Percentiles rank a stretch among this genome's conserved stretches.
Evolutionary conservation across 2,329 filamentous ascomycete genomes (phyloP).

Genomic region (Dryadomyces quercivorus): DNA sequence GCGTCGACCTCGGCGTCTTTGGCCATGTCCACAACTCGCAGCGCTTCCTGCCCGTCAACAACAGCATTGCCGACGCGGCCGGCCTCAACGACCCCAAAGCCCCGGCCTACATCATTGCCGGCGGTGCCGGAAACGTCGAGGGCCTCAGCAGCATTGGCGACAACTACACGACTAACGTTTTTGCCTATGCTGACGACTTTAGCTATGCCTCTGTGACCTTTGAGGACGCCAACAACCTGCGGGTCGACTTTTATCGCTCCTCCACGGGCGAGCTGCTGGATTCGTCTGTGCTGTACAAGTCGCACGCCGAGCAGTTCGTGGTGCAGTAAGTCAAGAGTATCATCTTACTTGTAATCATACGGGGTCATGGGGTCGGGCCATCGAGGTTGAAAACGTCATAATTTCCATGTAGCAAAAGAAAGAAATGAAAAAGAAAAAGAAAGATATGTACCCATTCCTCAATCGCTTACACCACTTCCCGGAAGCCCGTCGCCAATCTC

Average conservation of each 20-base stretch:
- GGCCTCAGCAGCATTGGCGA: slow-evolving; percentile 30
- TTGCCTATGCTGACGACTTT: slow-evolving; percentile 39
- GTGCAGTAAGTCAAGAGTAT: slow-evolving; percentile 16
- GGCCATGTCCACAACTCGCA: slow-evolving; percentile 48
- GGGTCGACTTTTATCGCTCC: slow-evolving; percentile 37
- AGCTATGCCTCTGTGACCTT: slow-evolving; percentile 37
- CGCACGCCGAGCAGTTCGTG: slow-evolving; percentile 32
- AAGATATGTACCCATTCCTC: neutral
- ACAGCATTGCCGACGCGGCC: slow-evolving; percentile 21
- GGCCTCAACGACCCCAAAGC: slow-evolving; percentile 25
- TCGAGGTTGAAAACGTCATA: too few relatives aligned
- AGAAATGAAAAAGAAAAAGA: neutral
- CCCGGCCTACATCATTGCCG: slow-evolving; percentile 43
- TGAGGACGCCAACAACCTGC: slow-evolving; percentile 29
- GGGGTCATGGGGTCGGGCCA: too few relatives aligned
- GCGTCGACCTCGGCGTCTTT: slow-evolving; percentile 43
- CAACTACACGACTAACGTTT: slow-evolving; percentile 30
- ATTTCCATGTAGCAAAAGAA: neutral
- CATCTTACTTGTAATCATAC: too few relatives aligned
- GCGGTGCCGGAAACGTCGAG: slow-evolving; percentile 45
- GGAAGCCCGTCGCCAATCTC: slow-evolving; percentile 19
- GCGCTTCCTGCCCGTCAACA: slow-evolving; percentile 31
- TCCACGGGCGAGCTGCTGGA: slow-evolving; percentile 35
- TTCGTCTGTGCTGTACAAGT: slow-evolving; percentile 33
- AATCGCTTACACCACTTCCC: neutral